Conservation (phyloP, 768 basidiomycete species). For the Tephrocybe rancida region DNA sequence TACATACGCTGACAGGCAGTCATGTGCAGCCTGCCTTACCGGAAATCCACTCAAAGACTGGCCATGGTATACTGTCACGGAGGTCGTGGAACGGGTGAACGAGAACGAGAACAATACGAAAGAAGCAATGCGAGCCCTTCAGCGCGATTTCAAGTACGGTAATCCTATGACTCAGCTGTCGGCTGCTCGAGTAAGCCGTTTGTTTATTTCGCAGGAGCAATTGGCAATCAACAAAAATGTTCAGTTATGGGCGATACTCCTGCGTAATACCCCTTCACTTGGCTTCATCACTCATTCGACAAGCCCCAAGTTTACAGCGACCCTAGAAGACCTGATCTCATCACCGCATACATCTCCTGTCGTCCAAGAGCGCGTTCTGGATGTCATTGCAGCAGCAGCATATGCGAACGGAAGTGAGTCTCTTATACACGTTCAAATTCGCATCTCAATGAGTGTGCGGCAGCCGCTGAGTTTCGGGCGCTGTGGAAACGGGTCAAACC, state of each 20-base stretch:
- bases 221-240: not conserved
- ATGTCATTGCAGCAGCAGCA: constrained; percentile 82
- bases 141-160: constrained; percentile 89
- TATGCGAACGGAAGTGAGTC: constrained; percentile 61
- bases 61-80: constrained; percentile 76
- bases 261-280: constrained; percentile 70
- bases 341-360: constrained; percentile 73
- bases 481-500: constrained; percentile 85
- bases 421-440: not conserved
- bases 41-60: constrained; percentile 83
- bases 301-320: constrained; percentile 80
- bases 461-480: constrained; percentile 54
- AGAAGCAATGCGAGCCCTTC: constrained; percentile 80
- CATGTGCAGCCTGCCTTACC: constrained; percentile 64
- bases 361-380: constrained; percentile 76
- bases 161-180: constrained; percentile 76
- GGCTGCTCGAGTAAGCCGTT: constrained; percentile 62
- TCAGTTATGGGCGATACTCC: constrained; percentile 89
- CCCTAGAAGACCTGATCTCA: constrained; percentile 71
- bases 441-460: constrained; percentile 11
- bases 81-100: constrained; percentile 85
- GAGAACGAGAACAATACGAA: constrained; percentile 72
- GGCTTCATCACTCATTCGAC: constrained; percentile 71
- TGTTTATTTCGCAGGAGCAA: not conserved
- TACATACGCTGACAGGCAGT: constrained; percentile 22